Conservation (phyloP, 768 basidiomycete species). For the Glaciozyma martinii region DNA sequence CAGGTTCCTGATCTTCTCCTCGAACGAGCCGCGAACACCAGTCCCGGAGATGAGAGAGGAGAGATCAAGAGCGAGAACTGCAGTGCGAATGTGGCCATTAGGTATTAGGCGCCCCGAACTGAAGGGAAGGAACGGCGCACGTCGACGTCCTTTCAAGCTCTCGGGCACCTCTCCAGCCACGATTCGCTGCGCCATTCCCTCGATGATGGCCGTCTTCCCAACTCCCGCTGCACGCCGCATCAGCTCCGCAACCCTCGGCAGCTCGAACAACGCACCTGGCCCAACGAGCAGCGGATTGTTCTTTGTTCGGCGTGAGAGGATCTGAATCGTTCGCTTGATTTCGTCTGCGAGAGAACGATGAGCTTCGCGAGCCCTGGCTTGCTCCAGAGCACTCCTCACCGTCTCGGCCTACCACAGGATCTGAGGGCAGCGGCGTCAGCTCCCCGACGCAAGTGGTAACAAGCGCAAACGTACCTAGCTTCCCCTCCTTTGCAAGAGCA, state of each 20-base stretch:
- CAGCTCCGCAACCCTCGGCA: too few species aligned
- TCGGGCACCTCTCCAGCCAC: constrained; percentile 83
- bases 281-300: constrained; percentile 93
- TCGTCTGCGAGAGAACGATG: too few species aligned
- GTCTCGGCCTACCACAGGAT: constrained; percentile 46
- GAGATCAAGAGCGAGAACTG: constrained; percentile 77
- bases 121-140: background rate
- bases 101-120: constrained; percentile 50
- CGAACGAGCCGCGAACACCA: constrained; percentile 84
- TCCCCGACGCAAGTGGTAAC: too few species aligned
- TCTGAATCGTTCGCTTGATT: constrained; percentile 33
- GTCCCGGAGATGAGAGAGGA: constrained; percentile 57
- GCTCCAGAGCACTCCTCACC: too few species aligned
- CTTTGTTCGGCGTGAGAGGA: constrained; percentile 56
- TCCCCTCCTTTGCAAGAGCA: constrained; percentile 39
- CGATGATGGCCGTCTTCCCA: constrained; percentile 89
- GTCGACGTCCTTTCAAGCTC: constrained; percentile 47
- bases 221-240: constrained; percentile 47
- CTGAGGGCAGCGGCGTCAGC: too few species aligned
- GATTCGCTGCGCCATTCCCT: constrained; percentile 91
- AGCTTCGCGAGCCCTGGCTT: too few species aligned
- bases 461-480: constrained; percentile 42
- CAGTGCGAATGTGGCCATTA: constrained; percentile 39
- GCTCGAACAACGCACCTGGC: background rate
- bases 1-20: constrained; percentile 87